Evolutionary conservation across 2,329 filamentous ascomycete genomes (phyloP).

Genomic region (Aspergillus ustus): DNA sequence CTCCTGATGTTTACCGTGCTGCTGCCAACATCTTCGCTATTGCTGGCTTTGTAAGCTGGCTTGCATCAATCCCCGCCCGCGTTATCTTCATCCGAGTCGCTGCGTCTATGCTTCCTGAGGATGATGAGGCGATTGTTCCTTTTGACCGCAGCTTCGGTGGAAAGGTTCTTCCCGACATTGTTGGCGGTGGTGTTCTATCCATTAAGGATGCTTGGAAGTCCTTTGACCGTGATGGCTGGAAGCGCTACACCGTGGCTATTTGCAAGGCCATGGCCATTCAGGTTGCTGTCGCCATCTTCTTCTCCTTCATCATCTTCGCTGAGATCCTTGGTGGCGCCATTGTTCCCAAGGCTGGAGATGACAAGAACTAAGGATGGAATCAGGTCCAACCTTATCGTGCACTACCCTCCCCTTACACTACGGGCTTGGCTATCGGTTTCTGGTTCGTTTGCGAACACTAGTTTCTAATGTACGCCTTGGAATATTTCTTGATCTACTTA

Average conservation of each 20-base stretch:
- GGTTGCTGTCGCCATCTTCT: conserved; percentile 49
- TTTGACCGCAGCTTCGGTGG: conserved; percentile 88
- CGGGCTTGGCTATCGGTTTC: background rate
- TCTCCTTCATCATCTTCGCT: conserved; percentile 11
- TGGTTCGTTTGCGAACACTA: background rate
- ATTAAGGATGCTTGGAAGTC: conserved; percentile 78
- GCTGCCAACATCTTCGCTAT: conserved; percentile 39
- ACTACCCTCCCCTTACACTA: background rate
- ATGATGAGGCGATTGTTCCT: conserved; percentile 81
- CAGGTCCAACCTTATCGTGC: background rate
- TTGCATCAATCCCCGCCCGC: conserved; percentile 74
- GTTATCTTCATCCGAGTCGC: conserved; percentile 82
- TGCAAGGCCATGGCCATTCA: conserved; percentile 69
- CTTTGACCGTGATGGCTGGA: conserved; percentile 73
- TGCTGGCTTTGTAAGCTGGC: conserved; percentile 56
- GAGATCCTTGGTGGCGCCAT: conserved; percentile 19
- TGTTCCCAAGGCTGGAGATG: background rate
- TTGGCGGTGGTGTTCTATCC: conserved; percentile 74
- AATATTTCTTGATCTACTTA: background rate
- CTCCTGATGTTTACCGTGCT: conserved; percentile 19
- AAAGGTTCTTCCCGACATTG: conserved; percentile 72
- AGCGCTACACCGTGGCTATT: conserved; percentile 75
- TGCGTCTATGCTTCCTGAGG: conserved; percentile 80
- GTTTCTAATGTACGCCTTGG: background rate
- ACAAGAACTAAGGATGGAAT: background rate